Conservation (phyloP, 768 basidiomycete species). For the Stropharia rugosoannulata region DNA sequence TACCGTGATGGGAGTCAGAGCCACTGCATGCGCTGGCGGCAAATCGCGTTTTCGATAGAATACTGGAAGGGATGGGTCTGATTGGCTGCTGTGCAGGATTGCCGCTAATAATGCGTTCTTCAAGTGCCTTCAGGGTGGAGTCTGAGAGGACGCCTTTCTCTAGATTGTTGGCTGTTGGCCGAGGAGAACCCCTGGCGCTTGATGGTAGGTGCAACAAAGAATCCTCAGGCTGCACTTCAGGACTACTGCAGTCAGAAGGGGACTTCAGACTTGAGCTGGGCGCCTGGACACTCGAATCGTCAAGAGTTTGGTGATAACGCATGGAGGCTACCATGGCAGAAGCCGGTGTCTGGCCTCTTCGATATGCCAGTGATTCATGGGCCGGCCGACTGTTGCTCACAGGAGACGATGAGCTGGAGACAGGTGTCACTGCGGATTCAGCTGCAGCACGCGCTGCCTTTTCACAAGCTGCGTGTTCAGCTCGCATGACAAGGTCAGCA, state of each 20-base stretch:
- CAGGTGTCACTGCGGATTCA: slow-evolving; percentile 6
- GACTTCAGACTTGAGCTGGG: slow-evolving; percentile 15
- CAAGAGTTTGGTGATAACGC: slow-evolving; percentile 17
- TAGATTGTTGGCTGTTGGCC: slow-evolving; percentile 10
- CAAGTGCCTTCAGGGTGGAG: slow-evolving; percentile 53
- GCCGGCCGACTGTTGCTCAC: slow-evolving; percentile 6
- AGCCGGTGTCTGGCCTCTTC: slow-evolving; percentile 25
- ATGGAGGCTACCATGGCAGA: slow-evolving; percentile 25
- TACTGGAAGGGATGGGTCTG: slow-evolving; percentile 19
- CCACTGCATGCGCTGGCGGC: slow-evolving; percentile 9
- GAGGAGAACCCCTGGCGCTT: slow-evolving; percentile 18
- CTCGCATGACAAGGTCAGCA: not conserved
- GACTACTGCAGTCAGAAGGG: slow-evolving; percentile 21
- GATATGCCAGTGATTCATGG: no score
- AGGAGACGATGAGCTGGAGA: not conserved
- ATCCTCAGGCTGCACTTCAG: slow-evolving; percentile 10
- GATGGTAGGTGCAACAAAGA: slow-evolving; percentile 18
- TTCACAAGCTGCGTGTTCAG: not conserved
- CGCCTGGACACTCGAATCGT: slow-evolving; percentile 9
- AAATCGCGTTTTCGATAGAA: slow-evolving; percentile 17
- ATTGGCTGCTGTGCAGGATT: slow-evolving; percentile 14
- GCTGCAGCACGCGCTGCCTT: not conserved
- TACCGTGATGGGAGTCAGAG: slow-evolving; percentile 19
- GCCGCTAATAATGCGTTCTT: slow-evolving; percentile 57
- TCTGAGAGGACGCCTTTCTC: slow-evolving; percentile 33